These are phyloP conservation scores for Suhomyces choctaworum DNA, from an alignment of 1,139 yeast species.

Conservation along the genomic window DNA sequence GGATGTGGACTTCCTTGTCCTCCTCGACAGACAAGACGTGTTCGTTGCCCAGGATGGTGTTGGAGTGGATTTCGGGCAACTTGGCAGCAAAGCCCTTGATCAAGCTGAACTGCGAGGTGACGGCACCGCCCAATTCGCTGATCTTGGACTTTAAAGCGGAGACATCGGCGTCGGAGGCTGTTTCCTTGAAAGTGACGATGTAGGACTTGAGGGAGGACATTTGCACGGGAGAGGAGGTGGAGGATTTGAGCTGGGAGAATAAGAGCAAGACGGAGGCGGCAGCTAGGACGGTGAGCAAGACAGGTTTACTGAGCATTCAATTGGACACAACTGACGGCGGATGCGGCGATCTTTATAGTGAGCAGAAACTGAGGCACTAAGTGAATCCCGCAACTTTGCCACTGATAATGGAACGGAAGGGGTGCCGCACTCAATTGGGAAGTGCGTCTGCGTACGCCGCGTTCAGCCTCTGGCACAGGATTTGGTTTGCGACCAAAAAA, in stretches of 20 bases:
- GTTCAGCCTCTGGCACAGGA: no score
- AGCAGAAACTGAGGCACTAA: background rate
- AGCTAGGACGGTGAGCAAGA: constrained; percentile 3
- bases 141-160: constrained; percentile 34
- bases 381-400: constrained; percentile 5
- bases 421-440: constrained; percentile 2
- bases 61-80: constrained; percentile 51
- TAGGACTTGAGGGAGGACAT: constrained; percentile 30
- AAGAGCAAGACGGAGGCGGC: constrained; percentile 7
- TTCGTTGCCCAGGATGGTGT: constrained; percentile 42
- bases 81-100: constrained; percentile 66
- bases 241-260: constrained; percentile 1
- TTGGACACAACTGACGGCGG: background rate
- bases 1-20: constrained; percentile 58
- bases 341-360: background rate
- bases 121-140: constrained; percentile 57
- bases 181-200: constrained; percentile 42
- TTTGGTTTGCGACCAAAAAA: no score
- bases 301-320: constrained; percentile 4
- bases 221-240: constrained; percentile 6
- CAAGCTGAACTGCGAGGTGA: constrained; percentile 62
- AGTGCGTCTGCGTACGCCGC: constrained; percentile 1
- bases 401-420: constrained; percentile 6
- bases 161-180: constrained; percentile 32
- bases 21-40: constrained; percentile 58